These are phyloP conservation scores for Stereocaulon alpinum DNA, from an alignment of 495 filamentous ascomycete genomes.

Conservation along the genomic window DNA sequence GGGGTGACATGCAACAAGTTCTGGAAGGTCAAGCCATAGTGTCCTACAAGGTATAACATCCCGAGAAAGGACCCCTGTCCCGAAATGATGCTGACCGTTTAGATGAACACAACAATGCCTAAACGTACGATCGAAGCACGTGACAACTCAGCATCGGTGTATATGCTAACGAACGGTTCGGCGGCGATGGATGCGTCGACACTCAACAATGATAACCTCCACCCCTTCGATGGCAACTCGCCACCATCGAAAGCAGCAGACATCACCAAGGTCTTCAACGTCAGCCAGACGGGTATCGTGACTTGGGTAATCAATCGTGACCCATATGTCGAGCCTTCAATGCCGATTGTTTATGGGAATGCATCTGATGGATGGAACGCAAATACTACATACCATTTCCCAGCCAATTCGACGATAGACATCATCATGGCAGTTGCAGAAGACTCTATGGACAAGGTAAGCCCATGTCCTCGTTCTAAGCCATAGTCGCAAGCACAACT, in stretches of 20 bases:
- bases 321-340: not conserved
- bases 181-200: not conserved
- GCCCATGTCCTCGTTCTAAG: not conserved
- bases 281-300: not conserved
- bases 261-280: not conserved
- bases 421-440: not conserved
- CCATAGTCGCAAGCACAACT: no score
- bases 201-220: not conserved
- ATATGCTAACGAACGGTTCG: not conserved
- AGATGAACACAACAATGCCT: not conserved
- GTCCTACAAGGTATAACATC: not conserved
- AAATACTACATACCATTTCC: not conserved
- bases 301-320: not conserved
- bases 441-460: not conserved
- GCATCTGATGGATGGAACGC: not conserved
- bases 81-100: not conserved
- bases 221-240: not conserved
- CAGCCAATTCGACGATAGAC: not conserved
- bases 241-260: not conserved
- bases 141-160: not conserved
- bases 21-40: not conserved
- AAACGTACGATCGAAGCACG: not conserved
- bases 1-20: not conserved
- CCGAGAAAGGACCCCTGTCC: no score
- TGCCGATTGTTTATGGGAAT: not conserved